Evolutionary conservation across 2,329 filamentous ascomycete species (phyloP).

Genomic region (Cladorrhinum sp.): DNA sequence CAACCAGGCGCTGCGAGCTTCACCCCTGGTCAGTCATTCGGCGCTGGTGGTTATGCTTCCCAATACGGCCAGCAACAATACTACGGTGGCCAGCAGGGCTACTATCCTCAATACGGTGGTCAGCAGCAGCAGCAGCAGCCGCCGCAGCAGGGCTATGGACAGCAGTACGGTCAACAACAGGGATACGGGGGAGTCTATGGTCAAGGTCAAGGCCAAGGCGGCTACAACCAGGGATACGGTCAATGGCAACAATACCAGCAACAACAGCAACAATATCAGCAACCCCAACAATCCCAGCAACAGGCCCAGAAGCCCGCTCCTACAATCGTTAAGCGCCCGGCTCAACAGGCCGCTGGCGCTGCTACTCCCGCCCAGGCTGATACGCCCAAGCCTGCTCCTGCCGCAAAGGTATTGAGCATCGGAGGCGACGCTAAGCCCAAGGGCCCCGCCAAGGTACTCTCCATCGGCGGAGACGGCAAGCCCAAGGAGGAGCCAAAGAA

Average conservation of each 20-base stretch:
- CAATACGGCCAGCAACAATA: constrained; percentile 56
- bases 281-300: constrained; percentile 37
- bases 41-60: constrained; percentile 52
- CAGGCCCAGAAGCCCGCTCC: constrained; percentile 29
- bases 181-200: constrained; percentile 36
- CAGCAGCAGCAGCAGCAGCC: too few species aligned
- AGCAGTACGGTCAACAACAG: constrained; percentile 44
- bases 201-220: constrained; percentile 41
- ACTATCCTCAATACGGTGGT: constrained; percentile 55
- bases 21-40: constrained; percentile 52
- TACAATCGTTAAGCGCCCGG: constrained; percentile 62
- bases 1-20: constrained; percentile 57
- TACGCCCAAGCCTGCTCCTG: constrained; percentile 49
- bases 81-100: constrained; percentile 45
- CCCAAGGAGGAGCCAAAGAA: constrained; percentile 51
- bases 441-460: constrained; percentile 64
- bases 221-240: constrained; percentile 49
- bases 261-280: constrained; percentile 45
- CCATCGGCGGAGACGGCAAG: constrained; percentile 61
- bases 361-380: constrained; percentile 35
- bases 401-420: constrained; percentile 63
- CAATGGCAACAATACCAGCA: constrained; percentile 47
- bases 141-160: constrained; percentile 36
- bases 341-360: constrained; percentile 32
- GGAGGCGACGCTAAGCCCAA: constrained; percentile 54